Evolutionary conservation across 2,329 filamentous ascomycete species (phyloP), one percentile per base, ranked within the genome.

Genomic region (Dactylellina haptotyla): DNA sequence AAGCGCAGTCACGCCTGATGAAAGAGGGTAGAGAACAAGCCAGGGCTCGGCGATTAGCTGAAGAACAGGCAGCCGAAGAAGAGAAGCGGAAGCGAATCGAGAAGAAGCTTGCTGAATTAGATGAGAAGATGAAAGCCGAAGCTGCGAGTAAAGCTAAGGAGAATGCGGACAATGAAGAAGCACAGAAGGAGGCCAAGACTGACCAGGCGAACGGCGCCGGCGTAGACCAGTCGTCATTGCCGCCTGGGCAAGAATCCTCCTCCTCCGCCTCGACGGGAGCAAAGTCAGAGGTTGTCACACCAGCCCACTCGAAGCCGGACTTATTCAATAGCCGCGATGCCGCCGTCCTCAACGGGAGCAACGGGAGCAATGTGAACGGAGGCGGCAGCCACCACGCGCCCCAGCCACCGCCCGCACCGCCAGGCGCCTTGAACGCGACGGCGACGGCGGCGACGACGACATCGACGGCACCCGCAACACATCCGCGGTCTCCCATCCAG

Each of bases 1-100:
- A 90, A 87, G 81, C 90, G 83, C 85, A 90, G 84, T 81, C 85
- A 76, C 81, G 82, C 2, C 79, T 91, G 20, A 93, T 93, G 90
- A 85, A 85, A 37, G 88, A 91, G 77, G 87, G 87, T 39, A 84
- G 88, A 4, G 89, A 93, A 77, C 82, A 87, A 58, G 90, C 89
- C 18, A 88, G 89, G 78, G 88, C 90, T 78, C 85, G 89, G 66
- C 84, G 87, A 51, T 82, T 87, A 71, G 89, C 90, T 67, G 86
- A 92, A 79, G 88, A 90, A 77, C 88, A 86, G 18, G 85, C 84
- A n/a, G 89, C 91, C 77, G 89, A 92, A 78, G 89, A 87, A n/a
- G 90, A 87, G 16, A 86, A 85, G 70, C 85, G 87, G 77, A 89
- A 91, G 78, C 86, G 90, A 23, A 88, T 93, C 73, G 86, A 85